Evolutionary conservation across 495 filamentous ascomycete genomes (phyloP).

Genomic region (Lasiosphaeris hirsuta): DNA sequence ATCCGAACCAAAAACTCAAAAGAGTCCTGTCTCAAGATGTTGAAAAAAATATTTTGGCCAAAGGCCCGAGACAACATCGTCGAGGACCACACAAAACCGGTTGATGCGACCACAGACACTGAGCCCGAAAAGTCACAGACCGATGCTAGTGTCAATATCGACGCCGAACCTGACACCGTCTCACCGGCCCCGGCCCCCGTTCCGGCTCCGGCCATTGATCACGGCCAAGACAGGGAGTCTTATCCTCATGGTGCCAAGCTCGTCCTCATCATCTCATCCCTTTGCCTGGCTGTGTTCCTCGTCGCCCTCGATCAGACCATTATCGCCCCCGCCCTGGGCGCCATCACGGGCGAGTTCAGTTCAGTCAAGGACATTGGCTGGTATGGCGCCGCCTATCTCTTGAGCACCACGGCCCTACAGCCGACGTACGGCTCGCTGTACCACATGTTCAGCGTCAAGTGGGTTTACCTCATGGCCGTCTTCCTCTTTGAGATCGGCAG

Average conservation of each 20-base stretch:
- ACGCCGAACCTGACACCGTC: not conserved
- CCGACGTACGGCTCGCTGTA: conserved; percentile 52
- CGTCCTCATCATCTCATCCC: conserved; percentile 45
- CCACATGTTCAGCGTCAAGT: conserved; percentile 53
- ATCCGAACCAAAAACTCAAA: too few relatives aligned
- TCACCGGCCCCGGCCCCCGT: not conserved
- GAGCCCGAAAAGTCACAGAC: conserved; percentile 10
- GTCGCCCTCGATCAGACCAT: conserved; percentile 64
- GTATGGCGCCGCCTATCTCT: conserved; percentile 56
- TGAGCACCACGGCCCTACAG: conserved; percentile 53
- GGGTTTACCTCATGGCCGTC: conserved; percentile 43
- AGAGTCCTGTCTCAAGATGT: too few relatives aligned
- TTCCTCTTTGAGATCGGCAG: conserved; percentile 51
- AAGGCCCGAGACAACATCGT: not conserved
- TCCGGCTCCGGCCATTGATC: conserved; percentile 10
- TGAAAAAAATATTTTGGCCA: too few relatives aligned
- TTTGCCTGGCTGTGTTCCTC: conserved; percentile 55
- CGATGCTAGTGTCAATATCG: not conserved
- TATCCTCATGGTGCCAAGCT: conserved; percentile 49
- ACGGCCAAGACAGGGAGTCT: conserved; percentile 10
- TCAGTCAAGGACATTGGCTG: conserved; percentile 50
- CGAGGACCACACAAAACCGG: not conserved
- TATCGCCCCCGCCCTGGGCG: conserved; percentile 56
- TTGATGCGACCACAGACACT: conserved; percentile 17
- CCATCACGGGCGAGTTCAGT: conserved; percentile 41